Base-by-base conservation (phyloP, 306 rosid genomes). In the Pyrus betulifolia region DNA sequence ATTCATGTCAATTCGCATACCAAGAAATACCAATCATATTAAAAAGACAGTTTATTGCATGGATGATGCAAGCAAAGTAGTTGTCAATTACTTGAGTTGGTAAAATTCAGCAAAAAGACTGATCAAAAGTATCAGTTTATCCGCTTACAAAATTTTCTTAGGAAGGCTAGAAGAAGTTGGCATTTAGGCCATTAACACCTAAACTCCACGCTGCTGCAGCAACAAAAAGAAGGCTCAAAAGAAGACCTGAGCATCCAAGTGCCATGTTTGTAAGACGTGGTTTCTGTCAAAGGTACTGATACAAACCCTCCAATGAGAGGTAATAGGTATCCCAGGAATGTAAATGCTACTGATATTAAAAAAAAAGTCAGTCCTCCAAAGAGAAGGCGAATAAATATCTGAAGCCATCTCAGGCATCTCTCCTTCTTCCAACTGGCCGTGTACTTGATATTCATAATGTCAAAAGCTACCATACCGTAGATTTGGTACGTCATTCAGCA, bases 101-200 rank as follows among this genome's bases (percentile, higher is more conserved):
- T 33, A 33, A 33, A 33, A 33, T 33, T 33, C 8, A 33, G 38
- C 8, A 33, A 33, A 49, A 49, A 49, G 19, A 49, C 28, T n/a
- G 4, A 67, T 67, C 18, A 38, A 12, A 14, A 23, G 12, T 6
- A 14, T 27, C 38, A 25, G 23, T 14, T 67, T 45, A 44, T 69
- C 59, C 35, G 45, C 4, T 45, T 44, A 44, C 72, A 25, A 14
- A 28, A 15, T 49, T 44, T n/a, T 22, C 57, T 69, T 6, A 14
- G 57, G 17, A 80, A 25, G 96, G 97, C 45, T 72, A 76, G 87
- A 78, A 88, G 86, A 92, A 90, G 70, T 87, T 88, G 22, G 96
- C 89, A 7, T 78, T 7, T 21, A 90, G 25, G 51, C 92, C 91
- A 14, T 55, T 73, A 10, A 44, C 42, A 30, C 63, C 83, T 10